A percentile compares a stretch with the other conserved stretches of the same genome.
phyloP scores from a whole-genome alignment of 441 rosid species.

The Pelargonium cotyledonis region DNA sequence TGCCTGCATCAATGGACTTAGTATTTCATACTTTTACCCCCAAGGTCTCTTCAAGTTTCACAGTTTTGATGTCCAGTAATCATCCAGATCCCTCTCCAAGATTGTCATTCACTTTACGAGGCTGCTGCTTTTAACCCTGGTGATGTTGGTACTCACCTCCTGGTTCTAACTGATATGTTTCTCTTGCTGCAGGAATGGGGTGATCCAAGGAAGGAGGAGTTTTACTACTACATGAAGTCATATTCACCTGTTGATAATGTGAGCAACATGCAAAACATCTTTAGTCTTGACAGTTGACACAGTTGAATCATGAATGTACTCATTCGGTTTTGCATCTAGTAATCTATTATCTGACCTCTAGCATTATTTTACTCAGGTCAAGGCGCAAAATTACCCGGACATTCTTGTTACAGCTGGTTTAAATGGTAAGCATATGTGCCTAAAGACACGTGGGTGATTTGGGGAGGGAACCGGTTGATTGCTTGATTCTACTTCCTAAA shows the following conservation, averaged over 20 bases:
- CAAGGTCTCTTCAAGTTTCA: too few relatives aligned
- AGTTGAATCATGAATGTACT: neutral
- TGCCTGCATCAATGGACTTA: too few relatives aligned
- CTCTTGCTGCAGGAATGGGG: constrained; percentile 80
- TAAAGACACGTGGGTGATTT: neutral
- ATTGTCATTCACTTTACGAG: neutral
- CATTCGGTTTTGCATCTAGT: neutral
- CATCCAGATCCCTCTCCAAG: too few relatives aligned
- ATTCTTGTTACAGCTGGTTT: constrained; percentile 81
- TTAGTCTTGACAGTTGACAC: neutral
- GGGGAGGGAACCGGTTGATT: neutral
- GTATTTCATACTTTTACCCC: too few relatives aligned
- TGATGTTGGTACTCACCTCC: neutral
- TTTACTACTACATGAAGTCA: constrained; percentile 79
- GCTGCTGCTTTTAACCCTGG: constrained; percentile 2
- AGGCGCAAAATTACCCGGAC: constrained; percentile 64
- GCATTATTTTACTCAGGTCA: constrained; percentile 41
- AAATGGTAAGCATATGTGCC: constrained; percentile 46
- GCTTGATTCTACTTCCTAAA: neutral
- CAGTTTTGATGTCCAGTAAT: too few relatives aligned
- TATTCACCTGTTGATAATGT: constrained; percentile 95
- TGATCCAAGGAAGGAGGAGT: constrained; percentile 83
- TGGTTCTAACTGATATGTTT: constrained; percentile 4
- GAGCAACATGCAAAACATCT: constrained; percentile 20
- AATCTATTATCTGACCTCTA: constrained; percentile 9